Percentiles rank a stretch among this genome's conserved stretches.
Conservation (phyloP, 2,329 filamentous ascomycete species). For the Penicillium sp. region DNA sequence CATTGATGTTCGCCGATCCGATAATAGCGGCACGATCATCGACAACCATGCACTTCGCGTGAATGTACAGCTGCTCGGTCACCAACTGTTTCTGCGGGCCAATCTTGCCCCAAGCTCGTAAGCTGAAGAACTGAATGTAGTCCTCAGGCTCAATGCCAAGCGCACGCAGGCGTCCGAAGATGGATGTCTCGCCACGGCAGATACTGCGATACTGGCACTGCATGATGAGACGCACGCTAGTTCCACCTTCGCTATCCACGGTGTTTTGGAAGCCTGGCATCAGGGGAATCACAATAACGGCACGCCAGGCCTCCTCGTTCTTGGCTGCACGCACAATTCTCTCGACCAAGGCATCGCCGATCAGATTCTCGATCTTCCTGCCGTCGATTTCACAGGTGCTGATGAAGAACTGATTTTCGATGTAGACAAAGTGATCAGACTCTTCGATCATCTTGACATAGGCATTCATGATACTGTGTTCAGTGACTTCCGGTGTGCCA, state of each 20-base stretch:
- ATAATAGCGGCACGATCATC: constrained; percentile 93
- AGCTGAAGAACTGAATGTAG: constrained; percentile 91
- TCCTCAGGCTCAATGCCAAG: constrained; percentile 88
- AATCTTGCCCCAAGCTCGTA: constrained; percentile 90
- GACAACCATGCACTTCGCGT: constrained; percentile 94
- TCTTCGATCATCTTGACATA: constrained; percentile 94
- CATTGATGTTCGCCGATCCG: constrained; percentile 97
- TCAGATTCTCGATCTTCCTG: constrained; percentile 85
- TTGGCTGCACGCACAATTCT: constrained; percentile 82
- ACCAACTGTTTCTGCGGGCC: constrained; percentile 78
- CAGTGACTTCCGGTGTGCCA: constrained; percentile 77
- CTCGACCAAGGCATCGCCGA: constrained; percentile 91
- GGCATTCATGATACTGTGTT: constrained; percentile 94
- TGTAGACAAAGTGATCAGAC: constrained; percentile 96
- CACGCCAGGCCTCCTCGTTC: constrained; percentile 87
- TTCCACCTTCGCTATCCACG: constrained; percentile 90
- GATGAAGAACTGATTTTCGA: constrained; percentile 98
- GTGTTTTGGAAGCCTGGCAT: constrained; percentile 99
- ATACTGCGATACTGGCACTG: constrained; percentile 97
- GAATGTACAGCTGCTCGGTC: constrained; percentile 96
- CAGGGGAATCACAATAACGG: constrained; percentile 84
- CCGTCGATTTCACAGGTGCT: constrained; percentile 87
- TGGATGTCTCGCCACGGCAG: constrained; percentile 86
- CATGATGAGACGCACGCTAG: constrained; percentile 92
- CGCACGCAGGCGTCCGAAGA: constrained; percentile 81